phyloP scores from a whole-genome alignment of 1,139 yeast genomes.

The Pichia sp. region DNA sequence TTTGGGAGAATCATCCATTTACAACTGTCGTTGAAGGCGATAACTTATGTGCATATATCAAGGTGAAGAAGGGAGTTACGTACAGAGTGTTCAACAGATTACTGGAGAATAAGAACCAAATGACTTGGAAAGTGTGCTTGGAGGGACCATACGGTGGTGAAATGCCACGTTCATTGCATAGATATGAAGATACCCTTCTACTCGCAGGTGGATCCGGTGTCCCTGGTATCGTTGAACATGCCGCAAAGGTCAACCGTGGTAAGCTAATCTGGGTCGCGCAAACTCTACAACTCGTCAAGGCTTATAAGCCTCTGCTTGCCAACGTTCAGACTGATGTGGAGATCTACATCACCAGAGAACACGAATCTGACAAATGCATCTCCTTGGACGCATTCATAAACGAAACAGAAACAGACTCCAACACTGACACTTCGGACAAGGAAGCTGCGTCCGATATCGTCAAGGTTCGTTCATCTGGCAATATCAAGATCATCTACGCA shows the following conservation, averaged over 20 bases:
- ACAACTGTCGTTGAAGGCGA: slow-evolving; percentile 23
- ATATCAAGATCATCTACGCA: not conserved
- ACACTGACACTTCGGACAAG: slow-evolving; percentile 5
- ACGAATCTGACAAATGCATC: not conserved
- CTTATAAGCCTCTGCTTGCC: slow-evolving; percentile 7
- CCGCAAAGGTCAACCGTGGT: slow-evolving; percentile 21
- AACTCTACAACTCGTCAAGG: slow-evolving; percentile 3
- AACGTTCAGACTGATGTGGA: slow-evolving; percentile 8
- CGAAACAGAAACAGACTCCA: slow-evolving; percentile 1
- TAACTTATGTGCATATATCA: slow-evolving; percentile 26
- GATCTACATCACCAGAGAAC: slow-evolving; percentile 14
- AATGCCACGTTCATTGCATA: slow-evolving; percentile 20
- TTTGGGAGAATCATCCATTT: slow-evolving; percentile 36
- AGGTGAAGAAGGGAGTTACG: slow-evolving; percentile 30
- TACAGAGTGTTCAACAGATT: slow-evolving; percentile 19
- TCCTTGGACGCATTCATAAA: not conserved
- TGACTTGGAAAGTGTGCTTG: slow-evolving; percentile 31
- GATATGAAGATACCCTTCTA: slow-evolving; percentile 48
- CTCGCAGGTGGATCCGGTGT: slow-evolving; percentile 54
- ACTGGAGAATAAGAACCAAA: slow-evolving; percentile 8
- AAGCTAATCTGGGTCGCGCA: slow-evolving; percentile 14
- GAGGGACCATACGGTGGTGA: slow-evolving; percentile 60
- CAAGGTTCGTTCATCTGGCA: too few relatives aligned
- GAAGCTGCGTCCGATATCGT: too few relatives aligned
- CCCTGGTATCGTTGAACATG: slow-evolving; percentile 13